Base-by-base conservation (phyloP, 1,139 yeast genomes). In the Starmera stellimalicola region DNA sequence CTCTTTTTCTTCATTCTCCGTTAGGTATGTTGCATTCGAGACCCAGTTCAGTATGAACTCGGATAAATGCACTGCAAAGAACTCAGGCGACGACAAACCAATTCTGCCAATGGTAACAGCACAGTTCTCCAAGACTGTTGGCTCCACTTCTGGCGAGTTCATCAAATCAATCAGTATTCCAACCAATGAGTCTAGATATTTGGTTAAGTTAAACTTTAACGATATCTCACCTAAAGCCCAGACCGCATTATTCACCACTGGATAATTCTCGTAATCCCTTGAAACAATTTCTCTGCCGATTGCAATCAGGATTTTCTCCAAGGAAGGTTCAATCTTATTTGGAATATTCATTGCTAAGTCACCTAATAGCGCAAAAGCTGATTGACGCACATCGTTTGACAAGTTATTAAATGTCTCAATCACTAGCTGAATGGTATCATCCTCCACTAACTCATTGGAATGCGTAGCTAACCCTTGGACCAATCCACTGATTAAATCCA, bases 91-190 rank as follows among this genome's bases (percentile, higher is more conserved):
- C 35, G 68, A 61, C 25, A 77, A 55, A 3, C 95, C 95, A 52
- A 88, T 62, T 44, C 97, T 70, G n/a, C 97, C 97, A 37, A 91
- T 63, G 28, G 97, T 81, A 37, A 87, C 82, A n/a, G 95, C 94
- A 2, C 88, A 77, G 55, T 91, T 91, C 51, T 88, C 97, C 45
- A 80, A 55, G 4, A 91, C 83, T 1, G 85, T 69, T 28, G 65
- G 66, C 39, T 74, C 68, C 39, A 74, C 77, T 19, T 70, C 53
- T 23, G 49, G 43, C 36, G 76, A 62, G 39, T 70, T 64, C 34
- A 88, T 60, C 16, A 85, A 65, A 11, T 83, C 82, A 16, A 84
- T 70, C 35, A 88, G 58, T 17, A 80, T 59, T 28, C 69, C 68
- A 34, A 82, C 65, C 40, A 84, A 58, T 27, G 77, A 78, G 30